Evolutionary conservation across 345 rosid species (phyloP).

Genomic region (Bruguiera gymnorhiza): DNA sequence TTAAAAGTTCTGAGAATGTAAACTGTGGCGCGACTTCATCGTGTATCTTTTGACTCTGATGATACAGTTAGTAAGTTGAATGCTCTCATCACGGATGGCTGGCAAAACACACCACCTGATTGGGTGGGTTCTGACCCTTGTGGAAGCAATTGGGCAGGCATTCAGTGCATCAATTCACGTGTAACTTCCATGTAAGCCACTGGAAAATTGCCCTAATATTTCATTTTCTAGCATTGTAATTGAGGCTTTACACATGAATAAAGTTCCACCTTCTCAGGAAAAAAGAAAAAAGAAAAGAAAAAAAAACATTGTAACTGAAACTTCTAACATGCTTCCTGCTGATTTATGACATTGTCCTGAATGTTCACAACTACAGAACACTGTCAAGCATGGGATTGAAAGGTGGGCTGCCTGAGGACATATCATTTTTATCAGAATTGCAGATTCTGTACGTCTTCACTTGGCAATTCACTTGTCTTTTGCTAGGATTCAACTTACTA

Average conservation of each 20-base stretch:
- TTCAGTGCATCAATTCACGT: constrained; percentile 46
- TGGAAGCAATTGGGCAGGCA: constrained; percentile 65
- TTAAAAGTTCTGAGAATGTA: not conserved
- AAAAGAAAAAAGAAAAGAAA: no score
- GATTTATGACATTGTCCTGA: not conserved
- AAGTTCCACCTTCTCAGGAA: not conserved
- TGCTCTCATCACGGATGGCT: constrained; percentile 29
- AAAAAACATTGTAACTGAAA: not conserved
- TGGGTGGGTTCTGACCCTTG: constrained; percentile 82
- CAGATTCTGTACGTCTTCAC: constrained; percentile 51
- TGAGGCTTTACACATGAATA: not conserved
- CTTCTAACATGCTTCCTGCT: not conserved
- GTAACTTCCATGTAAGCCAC: constrained; percentile 54
- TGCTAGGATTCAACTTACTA: not conserved
- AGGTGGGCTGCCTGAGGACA: constrained; percentile 59
- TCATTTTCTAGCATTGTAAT: not conserved
- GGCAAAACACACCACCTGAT: constrained; percentile 50
- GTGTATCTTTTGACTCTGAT: not conserved
- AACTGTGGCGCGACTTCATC: not conserved
- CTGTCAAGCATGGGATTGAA: constrained; percentile 49
- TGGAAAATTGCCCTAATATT: not conserved
- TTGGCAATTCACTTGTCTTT: not conserved
- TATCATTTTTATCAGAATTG: constrained; percentile 52
- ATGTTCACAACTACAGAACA: constrained; percentile 43
- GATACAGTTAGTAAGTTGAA: constrained; percentile 44